Evolutionary conservation across 2,329 filamentous ascomycete species (phyloP), one percentile per base, ranked within the genome.

Genomic region (Cytospora mali): DNA sequence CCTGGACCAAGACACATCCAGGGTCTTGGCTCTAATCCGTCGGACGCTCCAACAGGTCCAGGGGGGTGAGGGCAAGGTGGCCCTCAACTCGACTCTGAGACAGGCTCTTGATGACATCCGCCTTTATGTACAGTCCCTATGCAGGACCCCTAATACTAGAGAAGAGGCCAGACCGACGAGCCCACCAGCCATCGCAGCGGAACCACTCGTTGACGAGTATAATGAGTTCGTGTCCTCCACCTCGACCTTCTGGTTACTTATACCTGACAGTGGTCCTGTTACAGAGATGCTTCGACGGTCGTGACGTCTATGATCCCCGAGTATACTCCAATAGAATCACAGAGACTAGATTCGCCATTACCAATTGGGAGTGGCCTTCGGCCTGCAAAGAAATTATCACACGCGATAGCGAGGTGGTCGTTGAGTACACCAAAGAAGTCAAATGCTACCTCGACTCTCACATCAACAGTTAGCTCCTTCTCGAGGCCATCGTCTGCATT

Each of bases 1-100:
- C 27, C 50, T 62, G 6, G 61, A 62, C 27, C 55, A 62, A 29
- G 61, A 62, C 28, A 62, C 61, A 11, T 59, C 55, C 13, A 49
- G 61, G n/a, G 51, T 60, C 1, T 48, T 62, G 11, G 50, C 61
- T 21, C 28, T 62, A 16, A 48, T 62, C 39, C 61, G 61, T 53
- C 55, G 61, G 3, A 62, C 51, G 2, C 52, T 62, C 29, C 61
- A 62, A 27, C 50, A 62, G 27, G 50, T 48, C 13, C 61, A 62
- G 27, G 61, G 55, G 33, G 35, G 51, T 10, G 56, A 60, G n/a
- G 28, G 35, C 2, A 46, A 58, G 4, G 56, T 60, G 11, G 29
- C n/a, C 3, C 16, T 62, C 39, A 60, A 62, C 3, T 25, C 21
- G 27, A 54, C 23, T 42, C 51, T 62, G 1, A 60, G 35, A 51